A percentile compares a stretch with the other conserved stretches of the same genome.
These are phyloP conservation scores for Debaryomyces singareniensis DNA, from an alignment of 1,139 yeast species.

Conservation along the genomic window DNA sequence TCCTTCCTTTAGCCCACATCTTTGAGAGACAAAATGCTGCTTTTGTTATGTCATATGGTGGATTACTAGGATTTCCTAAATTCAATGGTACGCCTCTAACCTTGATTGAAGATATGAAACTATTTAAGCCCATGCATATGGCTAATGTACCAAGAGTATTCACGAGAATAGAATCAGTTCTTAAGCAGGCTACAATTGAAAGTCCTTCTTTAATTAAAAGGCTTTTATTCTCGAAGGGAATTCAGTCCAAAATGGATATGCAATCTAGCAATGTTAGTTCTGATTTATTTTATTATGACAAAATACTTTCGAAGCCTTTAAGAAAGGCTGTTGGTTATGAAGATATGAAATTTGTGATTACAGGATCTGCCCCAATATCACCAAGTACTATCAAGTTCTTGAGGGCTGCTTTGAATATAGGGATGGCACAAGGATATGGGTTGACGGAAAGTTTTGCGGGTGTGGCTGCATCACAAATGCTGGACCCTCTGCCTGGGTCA, in stretches of 20 bases:
- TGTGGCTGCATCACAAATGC: conserved; percentile 33
- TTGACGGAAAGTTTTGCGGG: conserved; percentile 74
- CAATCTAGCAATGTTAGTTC: conserved; percentile 16
- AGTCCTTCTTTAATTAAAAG: conserved; percentile 12
- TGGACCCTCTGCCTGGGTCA: conserved; percentile 49
- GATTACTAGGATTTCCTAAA: conserved; percentile 39
- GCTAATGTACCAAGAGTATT: conserved; percentile 62
- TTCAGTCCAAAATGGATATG: conserved; percentile 13
- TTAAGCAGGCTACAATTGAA: conserved; percentile 31
- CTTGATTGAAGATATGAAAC: conserved; percentile 51
- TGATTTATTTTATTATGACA: conserved; percentile 33
- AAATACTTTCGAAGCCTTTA: conserved; percentile 43
- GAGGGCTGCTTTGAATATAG: conserved; percentile 54
- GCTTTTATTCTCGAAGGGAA: conserved; percentile 13
- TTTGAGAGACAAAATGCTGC: conserved; percentile 31
- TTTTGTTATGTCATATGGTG: conserved; percentile 27
- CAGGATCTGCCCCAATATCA: conserved; percentile 76
- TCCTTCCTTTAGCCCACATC: conserved; percentile 34
- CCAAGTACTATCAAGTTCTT: conserved; percentile 54
- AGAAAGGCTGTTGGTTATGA: conserved; percentile 55
- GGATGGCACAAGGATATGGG: conserved; percentile 70
- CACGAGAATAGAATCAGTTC: conserved; percentile 52
- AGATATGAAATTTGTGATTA: conserved; percentile 33
- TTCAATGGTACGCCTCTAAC: conserved; percentile 36
- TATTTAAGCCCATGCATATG: conserved; percentile 47